phyloP scores from a whole-genome alignment of 345 rosid species.

The Brassica incana region DNA sequence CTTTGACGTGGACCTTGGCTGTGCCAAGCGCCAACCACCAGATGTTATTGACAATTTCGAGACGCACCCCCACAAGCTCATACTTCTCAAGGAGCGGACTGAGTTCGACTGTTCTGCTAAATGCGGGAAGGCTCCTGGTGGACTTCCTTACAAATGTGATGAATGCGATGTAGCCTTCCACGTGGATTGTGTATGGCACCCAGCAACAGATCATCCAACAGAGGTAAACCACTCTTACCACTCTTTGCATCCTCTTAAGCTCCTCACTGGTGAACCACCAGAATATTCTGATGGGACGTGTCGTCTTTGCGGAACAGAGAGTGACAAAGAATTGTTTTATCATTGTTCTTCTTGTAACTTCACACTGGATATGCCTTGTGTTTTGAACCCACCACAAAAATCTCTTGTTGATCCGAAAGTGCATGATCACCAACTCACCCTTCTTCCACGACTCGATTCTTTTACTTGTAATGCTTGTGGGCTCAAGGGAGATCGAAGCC shows the following conservation, averaged over 20 bases:
- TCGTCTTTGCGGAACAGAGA: background rate
- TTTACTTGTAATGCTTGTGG: constrained; percentile 5
- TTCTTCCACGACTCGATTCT: background rate
- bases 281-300: background rate
- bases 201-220: too few species aligned
- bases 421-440: constrained; percentile 5
- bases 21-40: too few species aligned
- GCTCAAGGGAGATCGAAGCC: background rate
- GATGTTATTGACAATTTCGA: background rate
- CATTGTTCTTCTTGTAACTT: constrained; percentile 4
- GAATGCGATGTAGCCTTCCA: too few species aligned
- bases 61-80: background rate
- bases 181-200: too few species aligned
- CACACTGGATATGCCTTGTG: background rate
- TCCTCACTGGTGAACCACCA: background rate
- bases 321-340: background rate
- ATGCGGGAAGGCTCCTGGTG: too few species aligned
- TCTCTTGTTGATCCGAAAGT: background rate
- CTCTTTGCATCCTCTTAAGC: too few species aligned
- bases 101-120: too few species aligned
- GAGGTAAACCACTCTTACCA: too few species aligned
- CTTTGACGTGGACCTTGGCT: too few species aligned
- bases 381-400: background rate
- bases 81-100: too few species aligned
- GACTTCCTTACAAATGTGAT: too few species aligned